Conservation (phyloP, 805 yeast species). For the Saturnispora quitensis region DNA sequence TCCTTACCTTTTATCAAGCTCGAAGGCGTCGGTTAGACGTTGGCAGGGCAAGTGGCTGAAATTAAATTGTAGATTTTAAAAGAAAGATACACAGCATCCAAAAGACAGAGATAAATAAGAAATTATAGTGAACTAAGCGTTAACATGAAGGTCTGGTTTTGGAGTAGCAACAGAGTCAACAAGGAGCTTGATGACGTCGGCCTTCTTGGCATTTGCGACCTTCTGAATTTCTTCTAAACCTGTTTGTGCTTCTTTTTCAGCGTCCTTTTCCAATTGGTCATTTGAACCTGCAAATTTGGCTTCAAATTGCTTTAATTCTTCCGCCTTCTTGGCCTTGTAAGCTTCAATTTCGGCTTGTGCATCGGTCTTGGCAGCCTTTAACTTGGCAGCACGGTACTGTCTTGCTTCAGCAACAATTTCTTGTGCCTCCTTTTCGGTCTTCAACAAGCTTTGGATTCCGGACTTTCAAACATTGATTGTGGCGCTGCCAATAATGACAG, state of each 20-base stretch:
- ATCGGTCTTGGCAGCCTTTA: constrained; percentile 91
- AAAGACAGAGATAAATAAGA: neutral
- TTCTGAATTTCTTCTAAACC: constrained; percentile 63
- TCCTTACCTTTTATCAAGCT: too few relatives aligned
- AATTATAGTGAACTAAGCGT: constrained; percentile 22
- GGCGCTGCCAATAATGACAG: neutral
- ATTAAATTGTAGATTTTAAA: neutral
- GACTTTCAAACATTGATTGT: constrained; percentile 19
- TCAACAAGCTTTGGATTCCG: constrained; percentile 61
- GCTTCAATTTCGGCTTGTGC: constrained; percentile 83
- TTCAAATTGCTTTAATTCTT: constrained; percentile 67
- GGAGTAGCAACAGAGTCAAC: constrained; percentile 75
- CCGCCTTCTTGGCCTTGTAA: constrained; percentile 77
- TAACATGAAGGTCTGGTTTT: constrained; percentile 73
- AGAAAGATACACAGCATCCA: neutral
- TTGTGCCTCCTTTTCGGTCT: constrained; percentile 97
- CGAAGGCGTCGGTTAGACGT: too few relatives aligned
- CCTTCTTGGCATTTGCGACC: constrained; percentile 53
- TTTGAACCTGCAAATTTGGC: constrained; percentile 66
- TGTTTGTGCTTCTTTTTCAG: constrained; percentile 60
- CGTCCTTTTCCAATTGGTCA: constrained; percentile 67
- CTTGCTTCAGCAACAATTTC: constrained; percentile 90
- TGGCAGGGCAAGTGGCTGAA: neutral
- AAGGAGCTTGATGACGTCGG: constrained; percentile 61
- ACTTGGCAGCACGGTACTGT: constrained; percentile 74